phyloP scores from a whole-genome alignment of 2,329 filamentous ascomycete genomes.

The Bipolaris victoriae region DNA sequence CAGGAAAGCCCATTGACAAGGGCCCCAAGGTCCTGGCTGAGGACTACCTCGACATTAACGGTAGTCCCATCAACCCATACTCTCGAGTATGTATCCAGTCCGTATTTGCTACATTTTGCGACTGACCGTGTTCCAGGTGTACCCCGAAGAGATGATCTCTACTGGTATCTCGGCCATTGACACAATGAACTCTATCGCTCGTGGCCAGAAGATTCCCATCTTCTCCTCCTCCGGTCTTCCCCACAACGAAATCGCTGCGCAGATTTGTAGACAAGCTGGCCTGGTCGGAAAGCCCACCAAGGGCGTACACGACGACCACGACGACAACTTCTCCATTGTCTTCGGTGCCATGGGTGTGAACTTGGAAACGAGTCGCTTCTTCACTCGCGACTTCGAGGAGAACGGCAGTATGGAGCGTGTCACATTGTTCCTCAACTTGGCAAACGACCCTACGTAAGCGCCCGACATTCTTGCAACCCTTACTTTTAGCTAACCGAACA shows the following conservation, averaged over 20 bases:
- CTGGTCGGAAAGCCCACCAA: constrained; percentile 93
- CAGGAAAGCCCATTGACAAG: constrained; percentile 97
- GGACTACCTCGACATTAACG: constrained; percentile 99
- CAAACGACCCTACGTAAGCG: constrained; percentile 94
- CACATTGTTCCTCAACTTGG: constrained; percentile 97
- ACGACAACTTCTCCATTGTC: constrained; percentile 99
- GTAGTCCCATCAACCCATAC: constrained; percentile 97
- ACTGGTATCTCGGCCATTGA: constrained; percentile 99
- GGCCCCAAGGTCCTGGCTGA: constrained; percentile 97
- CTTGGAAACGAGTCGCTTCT: constrained; percentile 98
- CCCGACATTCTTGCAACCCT: constrained; percentile 1
- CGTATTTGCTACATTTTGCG: constrained; percentile 20
- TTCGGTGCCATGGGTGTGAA: constrained; percentile 99
- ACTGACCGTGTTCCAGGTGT: constrained; percentile 67
- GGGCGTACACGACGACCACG: constrained; percentile 93
- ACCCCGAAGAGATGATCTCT: constrained; percentile 99
- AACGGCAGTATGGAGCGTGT: constrained; percentile 98
- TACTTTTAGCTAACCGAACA: constrained; percentile 25
- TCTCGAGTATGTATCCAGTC: constrained; percentile 72
- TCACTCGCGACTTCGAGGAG: constrained; percentile 98
- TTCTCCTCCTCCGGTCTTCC: constrained; percentile 98
- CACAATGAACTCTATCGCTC: constrained; percentile 90
- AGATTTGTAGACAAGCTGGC: constrained; percentile 97
- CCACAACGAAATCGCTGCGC: constrained; percentile 98
- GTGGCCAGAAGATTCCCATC: constrained; percentile 99